Evolutionary conservation across 345 rosid species (phyloP).

Genomic region (Pugionium cornutum): DNA sequence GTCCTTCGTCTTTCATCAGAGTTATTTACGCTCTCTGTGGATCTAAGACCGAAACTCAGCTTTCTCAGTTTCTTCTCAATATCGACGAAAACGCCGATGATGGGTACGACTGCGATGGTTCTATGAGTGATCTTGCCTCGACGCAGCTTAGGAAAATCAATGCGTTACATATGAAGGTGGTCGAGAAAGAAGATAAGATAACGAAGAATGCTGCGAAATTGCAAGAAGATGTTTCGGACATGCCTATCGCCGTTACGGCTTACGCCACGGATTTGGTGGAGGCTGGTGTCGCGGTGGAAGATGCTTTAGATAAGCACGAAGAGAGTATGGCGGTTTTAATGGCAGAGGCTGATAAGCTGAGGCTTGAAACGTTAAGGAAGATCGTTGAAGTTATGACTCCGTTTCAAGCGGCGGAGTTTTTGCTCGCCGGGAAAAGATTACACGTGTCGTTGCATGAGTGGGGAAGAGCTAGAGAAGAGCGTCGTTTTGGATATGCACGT

Average conservation of each 20-base stretch:
- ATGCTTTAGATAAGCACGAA: constrained; percentile 39
- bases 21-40: constrained; percentile 42
- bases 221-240: constrained; percentile 53
- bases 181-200: constrained; percentile 40
- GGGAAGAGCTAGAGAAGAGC: constrained; percentile 46
- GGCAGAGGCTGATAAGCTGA: constrained; percentile 42
- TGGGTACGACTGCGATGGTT: neutral
- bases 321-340: constrained; percentile 37
- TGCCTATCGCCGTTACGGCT: constrained; percentile 39
- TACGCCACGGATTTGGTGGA: constrained; percentile 4
- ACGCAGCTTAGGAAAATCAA: constrained; percentile 37
- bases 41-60: constrained; percentile 34
- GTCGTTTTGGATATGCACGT: constrained; percentile 22
- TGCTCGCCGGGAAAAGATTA: constrained; percentile 43
- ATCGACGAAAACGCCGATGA: neutral
- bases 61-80: constrained; percentile 16
- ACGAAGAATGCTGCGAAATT: constrained; percentile 34
- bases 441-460: constrained; percentile 47
- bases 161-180: constrained; percentile 31
- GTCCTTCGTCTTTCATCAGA: constrained; percentile 49
- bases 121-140: constrained; percentile 38
- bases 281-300: constrained; percentile 13
- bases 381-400: constrained; percentile 40
- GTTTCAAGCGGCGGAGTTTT: constrained; percentile 49
- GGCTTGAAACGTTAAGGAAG: constrained; percentile 44